A percentile compares a stretch with the other conserved stretches of the same genome.
These are phyloP conservation scores for Magnolia changhungtana DNA, from an alignment of 164 flowering plant species.

Conservation along the genomic window DNA sequence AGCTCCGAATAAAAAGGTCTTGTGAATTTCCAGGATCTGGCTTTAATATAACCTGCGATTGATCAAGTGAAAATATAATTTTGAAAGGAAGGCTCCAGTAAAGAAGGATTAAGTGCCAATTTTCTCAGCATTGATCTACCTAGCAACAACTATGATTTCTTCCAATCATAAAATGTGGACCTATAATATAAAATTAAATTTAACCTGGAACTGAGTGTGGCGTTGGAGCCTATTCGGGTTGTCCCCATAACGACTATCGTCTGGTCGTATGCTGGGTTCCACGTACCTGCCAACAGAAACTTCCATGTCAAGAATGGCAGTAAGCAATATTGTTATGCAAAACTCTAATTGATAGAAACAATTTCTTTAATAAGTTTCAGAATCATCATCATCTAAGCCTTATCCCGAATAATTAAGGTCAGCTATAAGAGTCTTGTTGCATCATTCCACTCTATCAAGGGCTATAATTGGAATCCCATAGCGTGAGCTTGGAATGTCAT, in stretches of 20 bases:
- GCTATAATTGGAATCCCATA: too few relatives aligned
- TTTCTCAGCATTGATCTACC: neutral
- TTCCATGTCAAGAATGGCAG: slow-evolving; percentile 9
- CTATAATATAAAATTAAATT: neutral
- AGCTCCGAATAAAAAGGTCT: slow-evolving; percentile 82
- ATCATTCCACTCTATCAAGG: too few relatives aligned
- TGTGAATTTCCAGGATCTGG: slow-evolving; percentile 99
- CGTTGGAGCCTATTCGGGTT: slow-evolving; percentile 96
- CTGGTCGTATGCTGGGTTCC: slow-evolving; percentile 96
- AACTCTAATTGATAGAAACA: neutral
- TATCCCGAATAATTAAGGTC: too few relatives aligned
- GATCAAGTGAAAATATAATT: slow-evolving; percentile 2
- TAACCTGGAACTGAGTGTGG: slow-evolving; percentile 96
- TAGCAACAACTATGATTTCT: neutral
- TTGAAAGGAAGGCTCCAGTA: neutral
- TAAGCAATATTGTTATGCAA: neutral
- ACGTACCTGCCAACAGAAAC: slow-evolving; percentile 59
- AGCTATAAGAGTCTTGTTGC: too few relatives aligned
- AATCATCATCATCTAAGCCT: neutral
- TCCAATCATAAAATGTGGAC: neutral
- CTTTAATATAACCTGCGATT: slow-evolving; percentile 84
- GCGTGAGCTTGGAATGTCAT: too few relatives aligned
- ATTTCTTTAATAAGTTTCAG: neutral
- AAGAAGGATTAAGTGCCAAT: too few relatives aligned
- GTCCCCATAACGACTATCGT: slow-evolving; percentile 99